Evolutionary conservation across 495 filamentous ascomycete species (phyloP), one percentile per base, ranked within the genome.

Genomic region (Neurospora tetrasperma): DNA sequence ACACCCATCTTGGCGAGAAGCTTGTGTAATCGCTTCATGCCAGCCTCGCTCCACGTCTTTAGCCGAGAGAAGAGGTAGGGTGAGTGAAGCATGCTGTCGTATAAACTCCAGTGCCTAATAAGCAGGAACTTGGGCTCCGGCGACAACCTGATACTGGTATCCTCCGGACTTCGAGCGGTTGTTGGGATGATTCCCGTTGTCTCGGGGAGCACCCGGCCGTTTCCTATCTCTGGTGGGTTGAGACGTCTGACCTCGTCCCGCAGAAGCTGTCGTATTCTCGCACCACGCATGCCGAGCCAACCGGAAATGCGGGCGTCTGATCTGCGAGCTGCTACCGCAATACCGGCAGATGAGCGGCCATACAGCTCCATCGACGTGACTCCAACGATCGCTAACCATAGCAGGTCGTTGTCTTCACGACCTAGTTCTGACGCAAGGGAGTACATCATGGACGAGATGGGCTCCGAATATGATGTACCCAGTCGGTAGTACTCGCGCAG

Each of bases 1-100:
- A 99, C 93, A 35, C 96, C 96, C 96, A 99, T 99, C 80, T 98
- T 99, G 42, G 96, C 96, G 12, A 99, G 86, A 1, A 99, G 86
- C 78, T 97, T 98, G 81, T 98, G 93, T n/a, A 99, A 84, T 46
- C 95, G 89, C 79, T 97, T 97, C 31, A 91, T 85, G 20, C 96
- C 96, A 46, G 85, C 86, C 59, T 98, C 96, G 73, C 89, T 96
- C 96, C 96, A 99, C 31, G 97, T 94, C 79, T 96, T 94, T 71
- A 99, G 87, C 42, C 93, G 86, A 2, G 94, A 92, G 35, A 94
- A 93, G n/a, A 99, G 88, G 78, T 97, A 98, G 0, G 95, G 93
- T 2, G 94, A 97, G 79, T 99, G 96, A 35, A 98, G 86, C 96
- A 99, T 99, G 80, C 94, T 97, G 75, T 99, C 96, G 80, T 98